Evolutionary conservation across 257 asterid species (phyloP), one percentile per base, ranked within the genome.

Genomic region (Cruciata laevipes): DNA sequence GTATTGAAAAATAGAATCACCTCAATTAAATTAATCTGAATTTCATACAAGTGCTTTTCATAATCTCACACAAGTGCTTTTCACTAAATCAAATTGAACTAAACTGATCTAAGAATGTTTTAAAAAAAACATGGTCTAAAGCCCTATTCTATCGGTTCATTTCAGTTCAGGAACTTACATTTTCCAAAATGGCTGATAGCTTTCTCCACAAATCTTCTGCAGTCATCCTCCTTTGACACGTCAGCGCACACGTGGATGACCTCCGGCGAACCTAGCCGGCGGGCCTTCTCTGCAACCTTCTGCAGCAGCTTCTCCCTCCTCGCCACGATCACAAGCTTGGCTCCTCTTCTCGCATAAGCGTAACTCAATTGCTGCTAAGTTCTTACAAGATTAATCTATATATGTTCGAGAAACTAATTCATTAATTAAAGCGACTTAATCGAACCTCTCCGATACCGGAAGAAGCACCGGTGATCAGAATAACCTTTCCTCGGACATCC

Each of bases 261-360:
- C 0, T 84, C 85, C 0, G 87, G 83, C 3, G 87, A 76, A 0
- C 94, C 89, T 0, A 84, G 72, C 25, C 74, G 20, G 0, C 82
- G 74, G 0, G 89, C 90, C 61, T 33, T 75, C 1, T 84, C 82
- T 0, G 94, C 94, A 49, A 86, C 96, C 6, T 78, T 79, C 7
- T 74, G 68, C 13, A 88, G 90, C 25, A 75, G 72, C 17, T 66
- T 74, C 52, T 81, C 86, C 69, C 96, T 71, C 33, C 94, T 71
- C 0, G 94, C 94, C 0, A 86, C 81, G 3, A 86, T 83, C n/a
- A 78, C 90, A 17, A 84, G 61, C 57, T 78, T 77, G 52, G 96
- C 89, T 59, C 93, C 93, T 63, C 80, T 79, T 23, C 78, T 73
- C 1, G 93, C 90, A 70, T 88, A 88, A 61, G 86, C 90, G 23